A percentile compares a stretch with the other conserved stretches of the same genome.
Conservation (phyloP, 345 rosid species). For the Syzygium grande region DNA sequence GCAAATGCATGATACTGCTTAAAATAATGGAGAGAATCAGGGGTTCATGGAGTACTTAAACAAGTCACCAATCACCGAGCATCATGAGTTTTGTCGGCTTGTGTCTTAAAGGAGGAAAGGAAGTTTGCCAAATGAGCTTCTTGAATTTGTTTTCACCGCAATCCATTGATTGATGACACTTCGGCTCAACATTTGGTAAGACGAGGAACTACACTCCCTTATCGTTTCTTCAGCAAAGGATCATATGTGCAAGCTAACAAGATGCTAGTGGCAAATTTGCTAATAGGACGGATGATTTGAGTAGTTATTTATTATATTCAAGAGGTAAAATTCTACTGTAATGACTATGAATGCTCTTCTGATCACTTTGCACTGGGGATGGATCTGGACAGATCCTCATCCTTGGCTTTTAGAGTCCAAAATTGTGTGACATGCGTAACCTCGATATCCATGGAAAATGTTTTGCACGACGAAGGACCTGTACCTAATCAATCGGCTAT, state of each 20-base stretch:
- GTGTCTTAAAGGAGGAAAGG: not conserved
- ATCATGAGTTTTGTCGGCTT: not conserved
- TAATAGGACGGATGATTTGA: not conserved
- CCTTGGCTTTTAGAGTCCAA: not conserved
- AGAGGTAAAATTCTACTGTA: not conserved
- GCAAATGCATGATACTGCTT: not conserved
- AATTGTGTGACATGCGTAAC: not conserved
- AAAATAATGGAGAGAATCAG: not conserved
- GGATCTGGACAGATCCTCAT: not conserved
- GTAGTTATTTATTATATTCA: not conserved
- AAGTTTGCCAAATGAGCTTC: not conserved
- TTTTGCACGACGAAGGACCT: not conserved
- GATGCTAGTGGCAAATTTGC: not conserved
- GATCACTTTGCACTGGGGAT: not conserved
- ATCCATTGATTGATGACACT: not conserved
- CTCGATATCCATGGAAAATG: not conserved
- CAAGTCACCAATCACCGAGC: not conserved
- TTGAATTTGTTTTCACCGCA: not conserved
- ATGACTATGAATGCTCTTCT: not conserved
- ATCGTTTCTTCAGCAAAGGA: not conserved
- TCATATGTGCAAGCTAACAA: not conserved
- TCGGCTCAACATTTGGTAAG: not conserved
- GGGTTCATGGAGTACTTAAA: not conserved
- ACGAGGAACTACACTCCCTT: not conserved
- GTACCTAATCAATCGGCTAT: not conserved